These are phyloP conservation scores for Venustampulla echinocandica DNA, from an alignment of 495 filamentous ascomycete genomes.

Conservation along the genomic window DNA sequence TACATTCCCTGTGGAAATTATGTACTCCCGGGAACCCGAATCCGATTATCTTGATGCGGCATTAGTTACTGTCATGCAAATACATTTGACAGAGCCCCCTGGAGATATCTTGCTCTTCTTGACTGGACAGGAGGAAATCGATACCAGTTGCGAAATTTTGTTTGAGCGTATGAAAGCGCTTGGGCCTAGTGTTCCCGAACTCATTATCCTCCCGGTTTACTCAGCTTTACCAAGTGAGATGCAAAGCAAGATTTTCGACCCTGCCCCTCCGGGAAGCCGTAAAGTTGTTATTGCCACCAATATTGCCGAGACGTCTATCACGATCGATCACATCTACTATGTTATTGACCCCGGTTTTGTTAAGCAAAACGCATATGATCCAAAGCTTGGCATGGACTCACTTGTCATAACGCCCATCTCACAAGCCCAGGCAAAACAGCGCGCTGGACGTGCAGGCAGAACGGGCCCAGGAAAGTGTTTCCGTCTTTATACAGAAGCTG, in stretches of 20 bases:
- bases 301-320: constrained; percentile 96
- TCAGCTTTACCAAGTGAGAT: constrained; percentile 87
- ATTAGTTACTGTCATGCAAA: constrained; percentile 93
- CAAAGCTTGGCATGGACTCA: constrained; percentile 95
- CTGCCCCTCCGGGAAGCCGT: constrained; percentile 74
- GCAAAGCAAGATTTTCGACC: constrained; percentile 91
- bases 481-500: constrained; percentile 88
- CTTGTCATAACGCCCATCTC: constrained; percentile 91
- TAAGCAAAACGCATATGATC: constrained; percentile 95
- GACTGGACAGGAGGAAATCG: constrained; percentile 97
- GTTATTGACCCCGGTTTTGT: constrained; percentile 96
- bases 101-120: constrained; percentile 95
- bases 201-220: constrained; percentile 92
- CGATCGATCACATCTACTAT: constrained; percentile 95
- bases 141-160: constrained; percentile 85
- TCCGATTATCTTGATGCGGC: constrained; percentile 96
- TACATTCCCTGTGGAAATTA: constrained; percentile 89
- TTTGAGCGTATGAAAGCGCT: constrained; percentile 95
- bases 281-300: constrained; percentile 99
- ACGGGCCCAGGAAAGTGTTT: constrained; percentile 97
- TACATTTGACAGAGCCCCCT: constrained; percentile 81
- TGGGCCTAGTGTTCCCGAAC: constrained; percentile 81
- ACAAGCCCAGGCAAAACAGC: constrained; percentile 93
- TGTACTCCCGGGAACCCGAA: constrained; percentile 90
- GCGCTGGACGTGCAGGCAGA: constrained; percentile 84